A percentile compares a stretch with the other conserved stretches of the same genome.
These are phyloP conservation scores for Citrus maxima DNA, from an alignment of 345 rosid genomes.

Conservation along the genomic window DNA sequence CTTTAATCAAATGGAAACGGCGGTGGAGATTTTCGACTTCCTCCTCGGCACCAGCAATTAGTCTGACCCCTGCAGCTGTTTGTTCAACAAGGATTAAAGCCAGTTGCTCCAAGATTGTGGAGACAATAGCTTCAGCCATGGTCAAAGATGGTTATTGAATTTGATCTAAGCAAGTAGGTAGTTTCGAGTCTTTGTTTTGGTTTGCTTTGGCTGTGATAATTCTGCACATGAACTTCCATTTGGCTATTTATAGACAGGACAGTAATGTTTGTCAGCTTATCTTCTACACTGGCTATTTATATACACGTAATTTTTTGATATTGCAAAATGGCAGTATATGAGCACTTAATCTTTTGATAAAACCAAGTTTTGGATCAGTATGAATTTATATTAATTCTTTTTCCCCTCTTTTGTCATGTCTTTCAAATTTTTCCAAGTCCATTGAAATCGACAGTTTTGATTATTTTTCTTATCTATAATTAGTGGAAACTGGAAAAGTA, in stretches of 20 bases:
- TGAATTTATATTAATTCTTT: not conserved
- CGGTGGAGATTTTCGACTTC: not conserved
- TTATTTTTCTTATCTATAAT: not conserved
- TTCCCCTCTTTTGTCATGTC: not conserved
- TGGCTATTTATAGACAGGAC: no score
- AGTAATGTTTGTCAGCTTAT: not conserved
- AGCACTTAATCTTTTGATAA: not conserved
- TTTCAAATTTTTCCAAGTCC: not conserved
- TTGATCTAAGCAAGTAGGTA: no score
- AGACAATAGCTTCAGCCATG: not conserved
- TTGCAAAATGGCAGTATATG: not conserved
- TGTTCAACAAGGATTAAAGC: not conserved
- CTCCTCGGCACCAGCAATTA: not conserved
- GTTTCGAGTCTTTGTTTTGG: no score
- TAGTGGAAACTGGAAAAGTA: not conserved
- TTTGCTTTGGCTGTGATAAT: no score
- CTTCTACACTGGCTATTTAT: not conserved
- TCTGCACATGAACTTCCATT: no score
- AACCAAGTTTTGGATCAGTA: not conserved
- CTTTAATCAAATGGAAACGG: not conserved
- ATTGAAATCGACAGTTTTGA: not conserved
- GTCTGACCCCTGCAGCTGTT: not conserved
- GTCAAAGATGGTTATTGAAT: not conserved
- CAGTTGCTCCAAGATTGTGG: not conserved
- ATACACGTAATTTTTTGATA: not conserved